Evolutionary conservation across 352 stramenopile species (phyloP).

Genomic region (Phytopythium mirpurense): DNA sequence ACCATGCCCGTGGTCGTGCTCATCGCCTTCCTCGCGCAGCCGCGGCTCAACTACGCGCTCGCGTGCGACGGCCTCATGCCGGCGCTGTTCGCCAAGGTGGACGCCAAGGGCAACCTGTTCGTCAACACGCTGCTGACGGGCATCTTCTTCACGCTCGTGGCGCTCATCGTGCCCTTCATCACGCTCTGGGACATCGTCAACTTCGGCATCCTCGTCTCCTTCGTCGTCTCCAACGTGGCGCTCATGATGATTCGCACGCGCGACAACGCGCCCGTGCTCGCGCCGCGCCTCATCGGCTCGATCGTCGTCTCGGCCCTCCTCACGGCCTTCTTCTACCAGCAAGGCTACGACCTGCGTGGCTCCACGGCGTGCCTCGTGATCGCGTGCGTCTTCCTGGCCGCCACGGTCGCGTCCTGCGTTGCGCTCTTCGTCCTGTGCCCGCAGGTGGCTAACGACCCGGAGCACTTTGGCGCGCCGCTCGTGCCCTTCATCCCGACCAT

Average conservation of each 20-base stretch:
- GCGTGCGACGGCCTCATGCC: constrained; percentile 92
- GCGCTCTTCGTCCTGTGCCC: constrained; percentile 32
- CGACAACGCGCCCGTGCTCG: constrained; percentile 40
- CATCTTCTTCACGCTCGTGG: constrained; percentile 61
- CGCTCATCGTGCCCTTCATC: constrained; percentile 72
- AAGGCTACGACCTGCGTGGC: constrained; percentile 50
- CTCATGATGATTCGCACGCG: constrained; percentile 71
- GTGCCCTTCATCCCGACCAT: constrained; percentile 38
- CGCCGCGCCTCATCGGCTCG: constrained; percentile 32
- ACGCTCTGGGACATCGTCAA: constrained; percentile 86
- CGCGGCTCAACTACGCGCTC: constrained; percentile 90
- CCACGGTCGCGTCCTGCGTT: constrained; percentile 25
- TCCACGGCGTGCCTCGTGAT: constrained; percentile 33
- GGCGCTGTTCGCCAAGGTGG: constrained; percentile 38
- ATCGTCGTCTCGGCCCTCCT: constrained; percentile 25
- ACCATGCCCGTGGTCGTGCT: constrained; percentile 94
- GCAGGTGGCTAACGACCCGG: constrained; percentile 21
- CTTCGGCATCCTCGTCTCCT: constrained; percentile 86
- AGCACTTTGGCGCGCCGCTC: constrained; percentile 31
- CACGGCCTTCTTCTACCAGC: constrained; percentile 3
- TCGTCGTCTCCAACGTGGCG: constrained; percentile 80
- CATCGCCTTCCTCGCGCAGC: constrained; percentile 92
- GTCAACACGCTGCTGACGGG: constrained; percentile 70
- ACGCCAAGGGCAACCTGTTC: constrained; percentile 74
- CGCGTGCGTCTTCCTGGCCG: constrained; percentile 34